Percentiles rank a stretch among this genome's conserved stretches.
Conservation (phyloP, 306 rosid species). For the Cucurbita ficifolia region DNA sequence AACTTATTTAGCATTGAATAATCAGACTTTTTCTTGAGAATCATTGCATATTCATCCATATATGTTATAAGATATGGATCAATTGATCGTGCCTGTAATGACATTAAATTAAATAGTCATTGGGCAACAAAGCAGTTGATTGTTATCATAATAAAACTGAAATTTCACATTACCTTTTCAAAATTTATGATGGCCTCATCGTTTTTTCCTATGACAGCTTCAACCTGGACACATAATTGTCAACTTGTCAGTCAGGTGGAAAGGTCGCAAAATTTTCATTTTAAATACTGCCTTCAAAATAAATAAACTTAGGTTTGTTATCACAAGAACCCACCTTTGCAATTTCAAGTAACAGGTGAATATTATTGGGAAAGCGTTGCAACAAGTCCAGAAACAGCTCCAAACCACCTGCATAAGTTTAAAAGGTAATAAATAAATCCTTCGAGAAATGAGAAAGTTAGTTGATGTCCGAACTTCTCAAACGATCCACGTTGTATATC, state of each 20-base stretch:
- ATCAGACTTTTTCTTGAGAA: slow-evolving; percentile 80
- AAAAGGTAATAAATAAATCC: neutral
- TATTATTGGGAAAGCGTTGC: slow-evolving; percentile 88
- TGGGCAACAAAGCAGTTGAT: neutral
- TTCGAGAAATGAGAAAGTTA: neutral
- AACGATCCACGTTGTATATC: neutral
- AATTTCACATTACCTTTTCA: slow-evolving; percentile 52
- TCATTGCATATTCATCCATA: slow-evolving; percentile 99
- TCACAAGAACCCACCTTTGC: slow-evolving; percentile 63
- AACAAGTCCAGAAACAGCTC: slow-evolving; percentile 72
- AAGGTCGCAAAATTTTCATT: slow-evolving; percentile 3
- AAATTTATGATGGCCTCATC: slow-evolving; percentile 91
- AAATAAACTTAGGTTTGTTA: slow-evolving; percentile 8
- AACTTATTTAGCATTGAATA: slow-evolving; percentile 73
- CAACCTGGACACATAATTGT: slow-evolving; percentile 49
- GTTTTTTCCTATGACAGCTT: slow-evolving; percentile 85
- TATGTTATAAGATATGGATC: slow-evolving; percentile 82
- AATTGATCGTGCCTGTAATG: slow-evolving; percentile 66
- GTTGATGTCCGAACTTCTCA: neutral
- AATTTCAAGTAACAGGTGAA: slow-evolving; percentile 78
- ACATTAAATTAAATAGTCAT: slow-evolving; percentile 13
- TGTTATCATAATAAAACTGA: slow-evolving; percentile 4
- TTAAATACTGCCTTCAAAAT: neutral
- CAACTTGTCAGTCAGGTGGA: neutral
- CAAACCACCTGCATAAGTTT: slow-evolving; percentile 70